These are phyloP conservation scores for Laburnicola sp. DNA, from an alignment of 2,329 filamentous ascomycete genomes.

Conservation along the genomic window DNA sequence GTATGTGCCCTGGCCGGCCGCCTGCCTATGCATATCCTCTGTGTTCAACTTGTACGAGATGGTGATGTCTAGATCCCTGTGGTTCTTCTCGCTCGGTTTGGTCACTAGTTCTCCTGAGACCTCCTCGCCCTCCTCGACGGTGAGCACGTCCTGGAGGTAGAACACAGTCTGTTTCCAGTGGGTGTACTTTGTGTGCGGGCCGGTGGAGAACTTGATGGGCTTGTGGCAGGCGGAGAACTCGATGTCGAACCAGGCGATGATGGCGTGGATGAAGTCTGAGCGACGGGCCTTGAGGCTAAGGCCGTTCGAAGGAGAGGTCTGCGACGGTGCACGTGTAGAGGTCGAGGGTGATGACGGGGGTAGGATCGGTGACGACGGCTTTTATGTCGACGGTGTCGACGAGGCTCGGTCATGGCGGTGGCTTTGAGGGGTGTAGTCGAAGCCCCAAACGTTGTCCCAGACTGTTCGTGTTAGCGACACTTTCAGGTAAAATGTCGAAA, in stretches of 20 bases:
- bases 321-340: constrained; percentile 84
- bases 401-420: constrained; percentile 92
- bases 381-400: constrained; percentile 98
- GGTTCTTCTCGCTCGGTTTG: constrained; percentile 91
- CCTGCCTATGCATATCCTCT: constrained; percentile 68
- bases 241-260: constrained; percentile 99
- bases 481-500: not conserved
- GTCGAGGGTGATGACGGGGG: constrained; percentile 82
- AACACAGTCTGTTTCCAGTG: constrained; percentile 99
- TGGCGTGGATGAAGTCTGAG: constrained; percentile 92
- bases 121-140: constrained; percentile 83
- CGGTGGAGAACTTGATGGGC: constrained; percentile 93
- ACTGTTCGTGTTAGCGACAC: constrained; percentile 57
- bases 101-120: constrained; percentile 75
- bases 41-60: constrained; percentile 82
- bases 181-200: constrained; percentile 97
- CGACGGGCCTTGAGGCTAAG: constrained; percentile 78
- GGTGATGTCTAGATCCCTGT: constrained; percentile 89
- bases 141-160: constrained; percentile 91
- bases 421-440: constrained; percentile 94
- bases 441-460: constrained; percentile 99
- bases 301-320: constrained; percentile 81
- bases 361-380: constrained; percentile 91
- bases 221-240: constrained; percentile 99
- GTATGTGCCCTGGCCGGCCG: constrained; percentile 74